Base-by-base conservation (phyloP, 2,329 filamentous ascomycete species). In the Golovinomyces cichoracearum region DNA sequence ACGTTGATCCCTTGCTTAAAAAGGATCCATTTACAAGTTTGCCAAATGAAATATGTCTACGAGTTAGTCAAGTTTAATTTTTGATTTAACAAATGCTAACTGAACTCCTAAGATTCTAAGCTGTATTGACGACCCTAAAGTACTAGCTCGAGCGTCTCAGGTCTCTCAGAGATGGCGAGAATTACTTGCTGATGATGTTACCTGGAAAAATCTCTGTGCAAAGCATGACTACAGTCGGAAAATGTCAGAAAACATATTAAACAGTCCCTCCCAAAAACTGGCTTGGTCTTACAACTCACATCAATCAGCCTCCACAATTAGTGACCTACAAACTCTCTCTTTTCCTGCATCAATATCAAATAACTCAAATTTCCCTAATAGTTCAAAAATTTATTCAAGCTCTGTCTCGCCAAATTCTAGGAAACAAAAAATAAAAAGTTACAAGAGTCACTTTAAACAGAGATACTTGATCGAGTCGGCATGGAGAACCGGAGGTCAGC, bases 381-480 rank as follows among this genome's bases (percentile, higher is more conserved):
- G 51, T 41, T 62, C 60, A 53, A 70, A 70, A 49, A 77, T 70
- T 56, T 68, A 77, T 22, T 76, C 80, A 50, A 71, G 68, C 15
- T 55, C 63, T 13, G 63, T 63, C 5, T 55, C 62, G 17, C 63
- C 52, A 51, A 55, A 57, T 53, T 58, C 63, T 55, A 64, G 58
- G 62, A 77, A 66, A 66, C 76, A 63, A 5, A 80, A 79, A 55
- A 70, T 83, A 25, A 78, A 78, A 56, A 88, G 84, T 1, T 94
- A 95, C 66, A 84, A 92, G 59, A 92, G 83, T 4, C 88, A 95
- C 63, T 98, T 98, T 68, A 95, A 95, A 63, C 86, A 95, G 62
- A 74, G 85, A 59, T 95, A 95, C 62, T 76, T 95, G 65, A 88
- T 98, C 15, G 90, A 98, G 63, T 92, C 86, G 0, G 90, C 90